Conservation (phyloP, 257 asterid genomes). For the Eucommia ulmoides region DNA sequence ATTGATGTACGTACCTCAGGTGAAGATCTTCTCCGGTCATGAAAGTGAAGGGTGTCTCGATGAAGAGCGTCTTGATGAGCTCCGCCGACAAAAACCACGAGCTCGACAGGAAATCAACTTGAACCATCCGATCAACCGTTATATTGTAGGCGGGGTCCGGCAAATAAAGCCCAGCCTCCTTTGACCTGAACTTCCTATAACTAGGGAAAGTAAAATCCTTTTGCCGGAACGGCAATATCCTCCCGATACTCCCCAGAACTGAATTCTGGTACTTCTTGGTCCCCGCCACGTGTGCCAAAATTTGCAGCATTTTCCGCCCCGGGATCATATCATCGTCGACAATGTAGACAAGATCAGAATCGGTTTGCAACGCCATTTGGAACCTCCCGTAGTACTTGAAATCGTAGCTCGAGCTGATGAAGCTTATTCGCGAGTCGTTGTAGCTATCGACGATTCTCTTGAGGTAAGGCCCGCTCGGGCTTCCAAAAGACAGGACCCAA, state of each 20-base stretch:
- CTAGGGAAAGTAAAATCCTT: slow-evolving; percentile 78
- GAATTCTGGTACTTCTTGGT: slow-evolving; percentile 80
- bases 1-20: slow-evolving; percentile 72
- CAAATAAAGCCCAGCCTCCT: slow-evolving; percentile 86
- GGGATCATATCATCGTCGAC: slow-evolving; percentile 96
- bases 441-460: slow-evolving; percentile 55
- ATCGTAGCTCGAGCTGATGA: slow-evolving; percentile 67
- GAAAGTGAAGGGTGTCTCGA: slow-evolving; percentile 84
- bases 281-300: slow-evolving; percentile 75
- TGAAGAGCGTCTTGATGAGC: slow-evolving; percentile 68
- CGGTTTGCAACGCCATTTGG: slow-evolving; percentile 88
- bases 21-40: slow-evolving; percentile 92
- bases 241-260: slow-evolving; percentile 82
- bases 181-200: slow-evolving; percentile 74
- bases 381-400: slow-evolving; percentile 92
- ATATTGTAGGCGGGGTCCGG: slow-evolving; percentile 97
- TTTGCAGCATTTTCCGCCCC: slow-evolving; percentile 68
- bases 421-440: slow-evolving; percentile 60
- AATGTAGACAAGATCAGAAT: slow-evolving; percentile 66
- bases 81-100: slow-evolving; percentile 94
- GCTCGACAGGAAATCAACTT: slow-evolving; percentile 89
- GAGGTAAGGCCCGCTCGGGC: slow-evolving; percentile 58
- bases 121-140: slow-evolving; percentile 51
- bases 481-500: slow-evolving; percentile 91
- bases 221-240: slow-evolving; percentile 82